phyloP scores from a whole-genome alignment of 2,329 filamentous ascomycete species.

The Botryosphaeria dothidea region DNA sequence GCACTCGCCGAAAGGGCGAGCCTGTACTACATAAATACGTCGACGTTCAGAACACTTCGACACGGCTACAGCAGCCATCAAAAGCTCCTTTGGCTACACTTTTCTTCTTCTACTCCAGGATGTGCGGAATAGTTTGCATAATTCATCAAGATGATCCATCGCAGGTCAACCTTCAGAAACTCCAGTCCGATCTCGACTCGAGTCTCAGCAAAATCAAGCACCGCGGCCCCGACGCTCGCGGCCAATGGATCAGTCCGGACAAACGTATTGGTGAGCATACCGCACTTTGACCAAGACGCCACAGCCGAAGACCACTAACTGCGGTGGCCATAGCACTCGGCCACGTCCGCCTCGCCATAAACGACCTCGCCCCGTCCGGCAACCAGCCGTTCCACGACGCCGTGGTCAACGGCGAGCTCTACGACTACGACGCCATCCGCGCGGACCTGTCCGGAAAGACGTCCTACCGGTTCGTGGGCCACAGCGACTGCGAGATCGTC shows the following conservation, averaged over 20 bases:
- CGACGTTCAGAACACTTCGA: too few relatives aligned
- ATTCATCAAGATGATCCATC: not conserved
- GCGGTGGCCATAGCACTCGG: not conserved
- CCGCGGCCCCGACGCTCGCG: constrained; percentile 45
- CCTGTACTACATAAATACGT: too few relatives aligned
- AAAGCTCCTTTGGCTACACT: too few relatives aligned
- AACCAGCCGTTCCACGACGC: constrained; percentile 29
- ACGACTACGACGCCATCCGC: constrained; percentile 50
- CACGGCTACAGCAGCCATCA: too few relatives aligned
- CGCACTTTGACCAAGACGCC: not conserved
- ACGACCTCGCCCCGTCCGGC: not conserved
- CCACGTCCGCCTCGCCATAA: not conserved
- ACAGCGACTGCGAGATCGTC: constrained; percentile 52
- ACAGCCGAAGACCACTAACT: not conserved
- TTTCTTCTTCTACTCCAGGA: not conserved
- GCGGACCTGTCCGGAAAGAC: constrained; percentile 31
- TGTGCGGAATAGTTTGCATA: not conserved
- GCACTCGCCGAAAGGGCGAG: too few relatives aligned
- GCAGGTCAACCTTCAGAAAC: not conserved
- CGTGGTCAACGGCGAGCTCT: constrained; percentile 58
- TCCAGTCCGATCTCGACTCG: not conserved
- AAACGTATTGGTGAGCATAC: not conserved
- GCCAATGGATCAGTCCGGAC: constrained; percentile 42
- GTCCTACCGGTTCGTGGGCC: constrained; percentile 46
- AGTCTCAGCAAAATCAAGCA: constrained; percentile 40